phyloP scores from a whole-genome alignment of 345 rosid genomes.

The Eucalyptus rudis region DNA sequence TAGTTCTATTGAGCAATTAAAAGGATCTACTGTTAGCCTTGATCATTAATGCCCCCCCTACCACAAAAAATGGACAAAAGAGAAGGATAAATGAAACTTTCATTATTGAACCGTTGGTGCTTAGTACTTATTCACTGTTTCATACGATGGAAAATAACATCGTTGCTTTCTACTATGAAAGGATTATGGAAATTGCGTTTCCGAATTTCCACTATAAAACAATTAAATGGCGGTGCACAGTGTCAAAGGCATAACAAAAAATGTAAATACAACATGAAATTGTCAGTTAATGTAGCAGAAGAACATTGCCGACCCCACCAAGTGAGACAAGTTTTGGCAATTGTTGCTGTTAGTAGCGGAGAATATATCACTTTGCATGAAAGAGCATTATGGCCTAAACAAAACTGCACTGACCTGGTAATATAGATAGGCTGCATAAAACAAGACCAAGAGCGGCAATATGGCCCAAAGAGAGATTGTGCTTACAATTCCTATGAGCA shows the following conservation, averaged over 20 bases:
- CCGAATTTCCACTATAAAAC: background rate
- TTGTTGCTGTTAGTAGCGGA: background rate
- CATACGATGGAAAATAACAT: background rate
- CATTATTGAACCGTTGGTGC: background rate
- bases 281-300: background rate
- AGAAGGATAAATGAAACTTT: background rate
- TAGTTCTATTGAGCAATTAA: background rate
- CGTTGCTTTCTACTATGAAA: background rate
- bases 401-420: conserved; percentile 54
- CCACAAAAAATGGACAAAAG: background rate
- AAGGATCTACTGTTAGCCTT: background rate
- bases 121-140: background rate
- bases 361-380: background rate
- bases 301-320: background rate
- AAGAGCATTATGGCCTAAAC: background rate
- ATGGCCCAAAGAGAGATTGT: conserved; percentile 89
- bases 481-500: conserved; percentile 80
- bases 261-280: background rate
- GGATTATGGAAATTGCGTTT: background rate
- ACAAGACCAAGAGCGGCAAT: conserved; percentile 82
- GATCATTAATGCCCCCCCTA: background rate
- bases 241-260: background rate
- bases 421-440: conserved; percentile 85
- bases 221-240: background rate
- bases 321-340: background rate